Base-by-base conservation (phyloP, 2,329 filamentous ascomycete genomes). In the Scedosporium boydii region DNA sequence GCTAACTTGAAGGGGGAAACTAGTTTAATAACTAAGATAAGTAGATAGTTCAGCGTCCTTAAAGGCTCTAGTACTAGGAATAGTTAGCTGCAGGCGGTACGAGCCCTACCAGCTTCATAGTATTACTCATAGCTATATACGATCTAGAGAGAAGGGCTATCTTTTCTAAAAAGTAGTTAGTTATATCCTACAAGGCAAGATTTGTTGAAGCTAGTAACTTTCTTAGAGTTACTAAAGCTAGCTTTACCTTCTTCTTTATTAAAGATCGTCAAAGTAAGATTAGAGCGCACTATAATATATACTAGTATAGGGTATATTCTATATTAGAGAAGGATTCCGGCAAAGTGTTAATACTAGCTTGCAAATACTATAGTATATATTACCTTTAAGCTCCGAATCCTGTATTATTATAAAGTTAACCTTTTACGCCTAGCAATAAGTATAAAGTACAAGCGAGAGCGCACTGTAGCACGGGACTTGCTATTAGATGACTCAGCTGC, bases 91-190 rank as follows among this genome's bases (percentile, higher is more conserved):
- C 64, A 65, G 9, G 53, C 67, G 1, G 62, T 61, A 14, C 63
- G 63, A 27, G 68, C 68, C 16, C 65, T 70, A 14, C 69, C 68
- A 16, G 66, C 68, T 3, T 63, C 67, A 1, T 70, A 67, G 67
- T 70, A 70, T 44, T 48, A 63, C 23, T 65, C 63, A 0, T 66
- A 14, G 73, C 72, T 42, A 73, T 77, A 68, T 76, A 76, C 64
- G 70, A 76, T 64, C 69, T 77, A 12, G 75, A 77, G 63, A 66
- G 74, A 44, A 69, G 74, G 34, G 72, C 75, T 16, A 74, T 77
- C 51, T 76, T 77, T 66, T 75, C 74, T 3, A 71, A 71, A 64
- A 69, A 69, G 62, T 74, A 72, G 72, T 63, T 73, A 23, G 67
- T 68, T 42, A 64, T 72, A 14, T 65, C 67, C 18, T 70, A 68